These are phyloP conservation scores for Dictyostelium brefeldianum DNA, from an alignment of 78 protist species.

Conservation along the genomic window DNA sequence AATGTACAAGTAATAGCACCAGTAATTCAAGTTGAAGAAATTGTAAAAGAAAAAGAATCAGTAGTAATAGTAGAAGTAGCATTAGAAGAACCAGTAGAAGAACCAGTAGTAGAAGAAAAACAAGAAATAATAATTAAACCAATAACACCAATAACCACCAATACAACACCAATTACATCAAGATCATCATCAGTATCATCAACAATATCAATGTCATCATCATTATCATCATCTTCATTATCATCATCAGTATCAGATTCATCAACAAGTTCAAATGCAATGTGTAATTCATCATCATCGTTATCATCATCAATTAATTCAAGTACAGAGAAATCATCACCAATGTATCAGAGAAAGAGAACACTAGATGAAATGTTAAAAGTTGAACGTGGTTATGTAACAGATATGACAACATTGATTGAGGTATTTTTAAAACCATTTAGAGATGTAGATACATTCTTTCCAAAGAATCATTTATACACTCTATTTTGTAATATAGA, in stretches of 20 bases:
- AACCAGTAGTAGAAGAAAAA: background rate
- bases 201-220: slow-evolving; percentile 15
- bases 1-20: background rate
- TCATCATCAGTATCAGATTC: slow-evolving; percentile 30
- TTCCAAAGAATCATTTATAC: slow-evolving; percentile 32
- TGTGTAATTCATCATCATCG: background rate
- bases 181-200: slow-evolving; percentile 70
- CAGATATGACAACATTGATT: slow-evolving; percentile 62
- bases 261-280: background rate
- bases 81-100: background rate
- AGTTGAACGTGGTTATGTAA: slow-evolving; percentile 57
- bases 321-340: slow-evolving; percentile 4
- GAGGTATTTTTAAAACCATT: slow-evolving; percentile 56
- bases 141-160: background rate
- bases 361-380: slow-evolving; percentile 41
- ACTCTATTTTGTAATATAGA: slow-evolving; percentile 49
- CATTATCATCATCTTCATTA: slow-evolving; percentile 54
- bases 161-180: slow-evolving; percentile 12
- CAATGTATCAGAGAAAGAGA: slow-evolving; percentile 19
- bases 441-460: background rate
- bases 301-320: background rate
- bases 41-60: background rate
- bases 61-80: background rate
- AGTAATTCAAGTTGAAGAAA: background rate
- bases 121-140: background rate